Base-by-base conservation (phyloP, 371 early-diverging fungal genomes). In the Mucor indicus region DNA sequence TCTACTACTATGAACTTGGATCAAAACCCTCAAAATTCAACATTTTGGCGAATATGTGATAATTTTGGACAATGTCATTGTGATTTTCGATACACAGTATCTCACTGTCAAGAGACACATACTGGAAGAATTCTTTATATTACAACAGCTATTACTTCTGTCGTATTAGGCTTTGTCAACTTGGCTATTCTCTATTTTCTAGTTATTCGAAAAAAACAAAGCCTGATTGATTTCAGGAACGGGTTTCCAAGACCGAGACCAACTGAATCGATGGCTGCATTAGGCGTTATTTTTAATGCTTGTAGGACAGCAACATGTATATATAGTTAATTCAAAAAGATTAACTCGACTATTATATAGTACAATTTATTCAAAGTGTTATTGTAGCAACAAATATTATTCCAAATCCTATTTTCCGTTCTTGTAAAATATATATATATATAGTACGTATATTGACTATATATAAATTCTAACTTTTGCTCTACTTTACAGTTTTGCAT, bases 31-130 rank as follows among this genome's bases (percentile, higher is more conserved):
- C n/a, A n/a, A n/a, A n/a, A n/a, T n/a, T 38, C 48, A 19, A 48
- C 48, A 21, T 53, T 46, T 40, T 53, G 53, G 53, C 38, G 46
- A 53, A 22, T 46, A 11, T 53, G 53, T 9, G 39, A 50, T 25
- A 17, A 46, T 19, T 8, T 27, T 5, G 46, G 46, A 12, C 29
- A 23, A 20, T 53, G 53, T 33, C 53, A 53, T 16, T 53, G 54
- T 20, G 54, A 53, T 36, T 53, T 25, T 17, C 33, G 54, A 33
- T 47, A 41, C 21, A 35, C 47, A 11, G 48, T 53, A 10, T 32
- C 25, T 15, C 48, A 35, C 13, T 53, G 54, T 15, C 32, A 47
- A 5, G 54, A 53, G 25, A 32, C 38, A 21, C 21, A 41, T 17
- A 16, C 30, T 22, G 47, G 42, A 19, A 46, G 3, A 13, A 16